Percentiles rank a stretch among this genome's conserved stretches.
Conservation (phyloP, 2,329 filamentous ascomycete species). For the Dissoconium aciculare region DNA sequence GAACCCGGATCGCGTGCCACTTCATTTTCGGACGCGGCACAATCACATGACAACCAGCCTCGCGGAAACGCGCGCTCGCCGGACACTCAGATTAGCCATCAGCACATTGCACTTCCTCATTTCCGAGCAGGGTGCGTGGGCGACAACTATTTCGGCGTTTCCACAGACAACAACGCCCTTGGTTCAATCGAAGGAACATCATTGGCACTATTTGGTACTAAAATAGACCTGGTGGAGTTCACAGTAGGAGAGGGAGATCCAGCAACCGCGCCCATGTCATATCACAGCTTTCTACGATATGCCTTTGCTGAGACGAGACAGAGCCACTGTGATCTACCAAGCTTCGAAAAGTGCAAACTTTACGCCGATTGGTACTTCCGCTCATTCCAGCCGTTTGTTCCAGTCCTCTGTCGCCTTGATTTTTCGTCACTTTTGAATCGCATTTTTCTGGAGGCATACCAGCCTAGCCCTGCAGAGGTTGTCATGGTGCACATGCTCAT, state of each 20-base stretch:
- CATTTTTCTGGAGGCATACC: constrained; percentile 49
- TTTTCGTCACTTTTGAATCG: constrained; percentile 53
- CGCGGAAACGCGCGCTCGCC: constrained; percentile 2
- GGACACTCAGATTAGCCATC: constrained; percentile 8
- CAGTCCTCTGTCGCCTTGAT: constrained; percentile 61
- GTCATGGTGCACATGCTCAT: constrained; percentile 68
- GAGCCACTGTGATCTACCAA: constrained; percentile 44
- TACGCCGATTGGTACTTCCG: constrained; percentile 65
- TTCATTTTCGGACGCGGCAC: background rate
- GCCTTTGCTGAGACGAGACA: constrained; percentile 44
- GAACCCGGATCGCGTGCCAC: constrained; percentile 3
- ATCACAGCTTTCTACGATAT: constrained; percentile 53
- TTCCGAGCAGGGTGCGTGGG: constrained; percentile 35
- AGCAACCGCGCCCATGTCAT: constrained; percentile 46
- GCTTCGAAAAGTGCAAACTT: constrained; percentile 47
- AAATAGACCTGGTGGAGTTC: constrained; percentile 64
- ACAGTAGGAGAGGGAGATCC: constrained; percentile 52
- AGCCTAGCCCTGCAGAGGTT: constrained; percentile 47
- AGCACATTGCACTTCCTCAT: constrained; percentile 26
- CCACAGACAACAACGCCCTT: constrained; percentile 47
- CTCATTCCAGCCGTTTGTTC: constrained; percentile 55
- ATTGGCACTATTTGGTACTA: constrained; percentile 63
- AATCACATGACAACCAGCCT: background rate
- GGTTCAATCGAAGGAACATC: constrained; percentile 63
- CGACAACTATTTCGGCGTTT: constrained; percentile 53